Percentiles rank a stretch among this genome's conserved stretches.
phyloP scores from a whole-genome alignment of 345 rosid genomes.

The Odontarrhena argentea region DNA sequence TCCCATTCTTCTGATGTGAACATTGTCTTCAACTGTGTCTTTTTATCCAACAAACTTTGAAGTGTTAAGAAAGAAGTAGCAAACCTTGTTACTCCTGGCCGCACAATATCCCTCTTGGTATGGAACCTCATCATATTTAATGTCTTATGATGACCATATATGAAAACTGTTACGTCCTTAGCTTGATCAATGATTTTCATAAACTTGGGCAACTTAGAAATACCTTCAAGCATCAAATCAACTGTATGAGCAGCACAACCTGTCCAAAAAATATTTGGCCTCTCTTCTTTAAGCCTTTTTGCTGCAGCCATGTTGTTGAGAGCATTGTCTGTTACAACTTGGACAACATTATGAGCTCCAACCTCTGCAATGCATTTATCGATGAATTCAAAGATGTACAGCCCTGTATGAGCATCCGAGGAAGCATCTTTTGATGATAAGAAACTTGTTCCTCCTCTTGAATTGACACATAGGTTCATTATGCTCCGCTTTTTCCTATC shows the following conservation, averaged over 20 bases:
- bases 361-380: not conserved
- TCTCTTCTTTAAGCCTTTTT: no score
- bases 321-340: slow-evolving; percentile 4
- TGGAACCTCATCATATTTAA: not conserved
- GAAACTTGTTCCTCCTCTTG: slow-evolving; percentile 7
- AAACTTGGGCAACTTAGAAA: slow-evolving; percentile 10
- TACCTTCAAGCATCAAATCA: not conserved
- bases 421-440: not conserved
- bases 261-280: no score
- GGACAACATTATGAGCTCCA: slow-evolving; percentile 10
- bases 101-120: not conserved
- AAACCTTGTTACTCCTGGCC: no score
- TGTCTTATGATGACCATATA: no score
- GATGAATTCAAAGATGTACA: slow-evolving; percentile 9
- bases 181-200: slow-evolving; percentile 3
- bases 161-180: not conserved
- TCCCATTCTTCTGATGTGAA: not conserved
- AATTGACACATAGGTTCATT: slow-evolving; percentile 4
- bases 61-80: slow-evolving; percentile 3
- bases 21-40: not conserved
- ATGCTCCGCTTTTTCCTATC: no score
- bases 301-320: not conserved
- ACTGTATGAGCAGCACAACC: no score
- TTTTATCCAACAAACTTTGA: slow-evolving; percentile 12
- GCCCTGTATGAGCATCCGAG: not conserved